Percentiles rank a stretch among this genome's conserved stretches.
Evolutionary conservation across 139 green algal species (phyloP).

Genomic region (Picochlorum sp.): DNA sequence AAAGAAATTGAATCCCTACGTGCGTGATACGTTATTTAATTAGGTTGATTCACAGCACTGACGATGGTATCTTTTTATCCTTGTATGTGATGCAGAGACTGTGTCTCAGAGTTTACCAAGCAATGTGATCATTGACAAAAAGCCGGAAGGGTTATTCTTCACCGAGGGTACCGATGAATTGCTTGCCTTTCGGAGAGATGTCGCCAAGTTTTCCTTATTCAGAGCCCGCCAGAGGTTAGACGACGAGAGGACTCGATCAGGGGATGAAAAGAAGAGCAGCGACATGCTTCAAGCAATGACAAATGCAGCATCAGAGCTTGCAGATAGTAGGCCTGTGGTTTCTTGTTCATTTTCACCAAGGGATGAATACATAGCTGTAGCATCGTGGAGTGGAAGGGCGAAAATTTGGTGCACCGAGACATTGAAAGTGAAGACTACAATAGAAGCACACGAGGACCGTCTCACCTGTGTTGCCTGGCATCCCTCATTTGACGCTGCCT

Average conservation of each 20-base stretch:
- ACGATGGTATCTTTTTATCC: neutral
- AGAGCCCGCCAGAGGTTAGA: conserved; percentile 52
- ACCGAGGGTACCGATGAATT: conserved; percentile 75
- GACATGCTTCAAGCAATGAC: conserved; percentile 11
- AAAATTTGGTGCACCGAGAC: conserved; percentile 59
- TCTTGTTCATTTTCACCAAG: conserved; percentile 65
- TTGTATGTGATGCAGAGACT: neutral
- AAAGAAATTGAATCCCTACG: neutral
- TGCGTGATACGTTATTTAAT: neutral
- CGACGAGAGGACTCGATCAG: too few species aligned
- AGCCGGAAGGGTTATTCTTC: conserved; percentile 79
- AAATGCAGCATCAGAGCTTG: conserved; percentile 63
- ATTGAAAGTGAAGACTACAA: conserved; percentile 31
- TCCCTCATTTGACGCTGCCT: conserved; percentile 36
- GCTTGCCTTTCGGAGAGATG: conserved; percentile 33
- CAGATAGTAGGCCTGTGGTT: conserved; percentile 75
- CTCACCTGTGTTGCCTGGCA: conserved; percentile 82
- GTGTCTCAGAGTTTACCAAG: neutral
- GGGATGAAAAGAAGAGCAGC: too few species aligned
- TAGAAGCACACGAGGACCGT: conserved; percentile 64
- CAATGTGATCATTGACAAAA: neutral
- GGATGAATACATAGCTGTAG: conserved; percentile 52
- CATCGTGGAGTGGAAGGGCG: conserved; percentile 63
- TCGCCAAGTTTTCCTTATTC: conserved; percentile 71
- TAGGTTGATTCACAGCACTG: too few species aligned